A percentile compares a stretch with the other conserved stretches of the same genome.
These are phyloP conservation scores for Aspergillus sojae DNA, from an alignment of 2,329 filamentous ascomycete species.

Conservation along the genomic window DNA sequence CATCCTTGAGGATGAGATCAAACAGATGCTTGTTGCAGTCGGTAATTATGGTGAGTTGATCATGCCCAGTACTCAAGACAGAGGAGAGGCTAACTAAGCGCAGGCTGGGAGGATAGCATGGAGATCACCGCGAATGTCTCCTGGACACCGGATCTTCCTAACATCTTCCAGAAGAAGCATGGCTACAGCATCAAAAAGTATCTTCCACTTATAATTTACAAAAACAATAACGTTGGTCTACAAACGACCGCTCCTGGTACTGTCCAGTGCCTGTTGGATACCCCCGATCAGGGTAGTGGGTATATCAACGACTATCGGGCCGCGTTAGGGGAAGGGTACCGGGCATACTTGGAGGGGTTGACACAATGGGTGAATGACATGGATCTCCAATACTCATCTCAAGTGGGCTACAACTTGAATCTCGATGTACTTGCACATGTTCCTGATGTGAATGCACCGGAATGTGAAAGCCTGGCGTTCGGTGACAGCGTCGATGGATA, in stretches of 20 bases:
- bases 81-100: background rate
- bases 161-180: conserved; percentile 30
- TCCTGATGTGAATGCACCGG: conserved; percentile 39
- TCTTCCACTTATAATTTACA: conserved; percentile 30
- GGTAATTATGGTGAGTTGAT: conserved; percentile 34
- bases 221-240: conserved; percentile 14
- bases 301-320: conserved; percentile 14
- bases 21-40: conserved; percentile 32
- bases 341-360: conserved; percentile 32
- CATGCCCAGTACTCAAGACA: no score
- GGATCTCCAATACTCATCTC: conserved; percentile 37
- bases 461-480: conserved; percentile 43
- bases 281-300: conserved; percentile 9
- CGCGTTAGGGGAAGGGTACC: conserved; percentile 13
- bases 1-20: conserved; percentile 35
- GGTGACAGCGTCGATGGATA: conserved; percentile 40
- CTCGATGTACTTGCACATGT: conserved; percentile 43
- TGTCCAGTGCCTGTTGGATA: conserved; percentile 12
- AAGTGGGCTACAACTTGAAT: conserved; percentile 44
- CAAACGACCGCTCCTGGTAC: conserved; percentile 9
- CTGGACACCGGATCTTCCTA: conserved; percentile 38
- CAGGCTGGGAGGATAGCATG: conserved; percentile 20
- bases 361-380: conserved; percentile 36
- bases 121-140: conserved; percentile 35
- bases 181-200: conserved; percentile 37